phyloP scores from a whole-genome alignment of 495 filamentous ascomycete species.

The Friedmanniomyces endolithicus region DNA sequence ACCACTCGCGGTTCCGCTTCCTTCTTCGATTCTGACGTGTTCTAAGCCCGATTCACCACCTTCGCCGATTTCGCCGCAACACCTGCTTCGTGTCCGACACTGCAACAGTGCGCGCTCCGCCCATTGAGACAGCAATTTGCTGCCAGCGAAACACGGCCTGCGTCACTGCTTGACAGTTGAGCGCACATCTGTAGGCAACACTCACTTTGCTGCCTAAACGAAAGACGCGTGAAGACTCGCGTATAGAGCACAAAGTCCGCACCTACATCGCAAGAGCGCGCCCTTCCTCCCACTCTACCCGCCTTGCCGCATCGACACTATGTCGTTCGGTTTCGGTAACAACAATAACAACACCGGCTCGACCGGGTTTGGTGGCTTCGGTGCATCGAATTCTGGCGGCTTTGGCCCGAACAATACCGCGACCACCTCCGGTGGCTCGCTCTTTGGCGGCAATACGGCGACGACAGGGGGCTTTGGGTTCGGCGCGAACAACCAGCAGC shows the following conservation, averaged over 20 bases:
- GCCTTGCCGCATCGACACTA: conserved; percentile 25
- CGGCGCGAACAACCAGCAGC: conserved; percentile 23
- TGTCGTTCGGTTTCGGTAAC: conserved; percentile 36
- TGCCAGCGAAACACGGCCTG: too few relatives aligned
- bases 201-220: too few relatives aligned
- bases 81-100: too few relatives aligned
- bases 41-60: too few relatives aligned
- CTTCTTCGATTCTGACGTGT: too few relatives aligned
- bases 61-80: too few relatives aligned
- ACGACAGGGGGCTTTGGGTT: conserved; percentile 17
- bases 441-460: conserved; percentile 17
- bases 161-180: too few relatives aligned
- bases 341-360: conserved; percentile 14
- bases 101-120: too few relatives aligned
- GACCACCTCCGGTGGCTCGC: conserved; percentile 16
- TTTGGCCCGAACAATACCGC: conserved; percentile 42
- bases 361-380: conserved; percentile 39
- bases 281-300: conserved; percentile 18
- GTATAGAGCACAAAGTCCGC: not conserved
- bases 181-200: too few relatives aligned
- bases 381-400: conserved; percentile 33
- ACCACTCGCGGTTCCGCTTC: too few relatives aligned
- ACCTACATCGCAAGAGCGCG: conserved; percentile 18
- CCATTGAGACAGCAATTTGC: too few relatives aligned
- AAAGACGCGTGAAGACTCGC: not conserved